Evolutionary conservation across 768 basidiomycete genomes (phyloP), one percentile per base, ranked within the genome.

Genomic region (Clathrus columnatus): DNA sequence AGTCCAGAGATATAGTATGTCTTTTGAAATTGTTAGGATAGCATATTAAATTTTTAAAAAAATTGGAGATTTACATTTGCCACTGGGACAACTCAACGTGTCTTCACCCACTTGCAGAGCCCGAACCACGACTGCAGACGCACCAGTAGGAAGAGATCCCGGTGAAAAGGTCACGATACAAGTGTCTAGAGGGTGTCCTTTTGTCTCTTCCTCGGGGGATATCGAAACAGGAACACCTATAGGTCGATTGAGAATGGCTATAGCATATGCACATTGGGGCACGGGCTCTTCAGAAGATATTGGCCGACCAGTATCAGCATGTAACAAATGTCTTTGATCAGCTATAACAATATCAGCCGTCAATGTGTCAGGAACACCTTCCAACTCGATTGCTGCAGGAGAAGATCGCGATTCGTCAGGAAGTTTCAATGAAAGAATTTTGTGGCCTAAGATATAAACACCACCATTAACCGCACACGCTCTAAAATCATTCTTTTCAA

Each of bases 381-480:
- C 76, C 10, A 91, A 70, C 41, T 68, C 65, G 17, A 88, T 53
- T 14, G 46, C 56, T 18, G 28, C 50, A 24, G 45, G 43, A 16
- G 57, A 45, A 27, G 52, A 43, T 28, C 65, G 56, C 8, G 64
- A 54, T 14, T 67, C 64, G 1, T 59, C 54, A n/a, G 41, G 57
- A 20, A 42, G 50, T 18, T 47, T 51, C 20, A 69, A 59, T 17
- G 66, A 60, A 14, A 59, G 27, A 2, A 86, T 64, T 1, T 68
- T 64, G 45, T 79, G 75, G 23, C 83, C 84, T 3, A 91, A 75
- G 57, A 91, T 82, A 63, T 90, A 91, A 10, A 83, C 81, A 0
- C 73, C 80, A 17, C 87, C 85, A 48, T 73, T 74, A 28, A 98
- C 94, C 2, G 95, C 95, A 14, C 91, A 76, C 20, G 87, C 81